Conservation (phyloP, 225 moss, liverwort and hornwort species). For the Rhytidiadelphus loreus region DNA sequence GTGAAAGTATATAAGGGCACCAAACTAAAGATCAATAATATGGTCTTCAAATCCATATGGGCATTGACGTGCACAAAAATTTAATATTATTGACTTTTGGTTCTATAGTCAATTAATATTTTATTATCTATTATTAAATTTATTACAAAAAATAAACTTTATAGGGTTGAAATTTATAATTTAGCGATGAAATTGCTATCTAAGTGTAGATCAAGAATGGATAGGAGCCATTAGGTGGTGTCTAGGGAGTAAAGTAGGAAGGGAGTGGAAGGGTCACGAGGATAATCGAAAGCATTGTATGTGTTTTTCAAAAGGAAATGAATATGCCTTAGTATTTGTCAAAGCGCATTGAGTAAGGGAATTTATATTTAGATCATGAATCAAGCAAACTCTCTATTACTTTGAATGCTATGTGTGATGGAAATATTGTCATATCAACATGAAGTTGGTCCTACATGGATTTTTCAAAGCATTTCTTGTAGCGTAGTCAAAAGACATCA, state of each 20-base stretch:
- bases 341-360: no score
- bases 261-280: not conserved
- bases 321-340: not conserved
- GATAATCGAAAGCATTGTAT: not conserved
- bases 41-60: fast-evolving
- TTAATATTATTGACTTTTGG: not conserved
- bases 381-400: not conserved
- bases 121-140: not conserved
- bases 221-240: not conserved
- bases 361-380: not conserved
- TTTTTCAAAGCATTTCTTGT: fast-evolving
- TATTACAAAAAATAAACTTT: not conserved
- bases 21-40: not conserved
- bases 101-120: not conserved
- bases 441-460: fast-evolving
- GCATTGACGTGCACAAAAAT: fast-evolving
- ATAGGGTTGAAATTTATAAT: no score
- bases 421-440: not conserved
- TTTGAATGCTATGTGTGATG: not conserved
- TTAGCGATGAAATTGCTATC: fast-evolving
- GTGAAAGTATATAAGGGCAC: no score
- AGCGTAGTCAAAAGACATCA: not conserved
- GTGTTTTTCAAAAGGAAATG: no score
- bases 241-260: not conserved
- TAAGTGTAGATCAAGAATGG: not conserved